Evolutionary conservation across 192 early-diverging fungal species (phyloP).

Genomic region (Rhizophagus sp.): DNA sequence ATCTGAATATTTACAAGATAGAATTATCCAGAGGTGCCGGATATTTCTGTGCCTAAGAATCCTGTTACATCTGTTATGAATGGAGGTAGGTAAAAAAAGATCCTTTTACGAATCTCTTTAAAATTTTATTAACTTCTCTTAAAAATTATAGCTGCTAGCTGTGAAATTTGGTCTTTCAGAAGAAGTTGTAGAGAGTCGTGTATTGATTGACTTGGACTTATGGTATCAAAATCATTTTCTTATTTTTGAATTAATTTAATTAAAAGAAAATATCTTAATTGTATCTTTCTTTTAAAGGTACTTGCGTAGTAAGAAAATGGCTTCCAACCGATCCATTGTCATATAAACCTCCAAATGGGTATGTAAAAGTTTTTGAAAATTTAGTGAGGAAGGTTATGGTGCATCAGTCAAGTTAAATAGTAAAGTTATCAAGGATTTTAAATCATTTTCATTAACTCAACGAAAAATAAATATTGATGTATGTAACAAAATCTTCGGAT

Average conservation of each 20-base stretch:
- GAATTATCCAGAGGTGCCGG: conserved; percentile 40
- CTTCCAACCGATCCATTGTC: background rate
- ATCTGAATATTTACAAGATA: conserved; percentile 50
- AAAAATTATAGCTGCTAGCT: conserved; percentile 8
- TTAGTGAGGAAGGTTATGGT: background rate
- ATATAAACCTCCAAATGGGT: background rate
- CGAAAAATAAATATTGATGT: background rate
- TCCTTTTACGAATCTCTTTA: no score
- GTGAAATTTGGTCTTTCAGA: conserved; percentile 51
- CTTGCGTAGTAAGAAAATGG: background rate
- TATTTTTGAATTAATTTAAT: background rate
- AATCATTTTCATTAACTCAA: background rate
- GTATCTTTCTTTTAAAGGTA: background rate
- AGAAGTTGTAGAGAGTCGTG: conserved; percentile 24
- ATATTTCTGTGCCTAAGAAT: conserved; percentile 49
- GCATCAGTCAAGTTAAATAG: background rate
- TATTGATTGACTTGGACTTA: conserved; percentile 14
- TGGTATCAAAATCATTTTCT: background rate
- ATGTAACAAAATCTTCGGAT: background rate
- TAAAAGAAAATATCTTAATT: background rate
- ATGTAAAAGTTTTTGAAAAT: background rate
- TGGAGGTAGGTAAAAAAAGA: conserved; percentile 35
- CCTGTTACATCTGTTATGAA: conserved; percentile 52
- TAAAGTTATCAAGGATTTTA: background rate
- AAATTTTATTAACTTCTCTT: background rate